Base-by-base conservation (phyloP, 805 yeast species). In the Kodamaea laetipori region DNA sequence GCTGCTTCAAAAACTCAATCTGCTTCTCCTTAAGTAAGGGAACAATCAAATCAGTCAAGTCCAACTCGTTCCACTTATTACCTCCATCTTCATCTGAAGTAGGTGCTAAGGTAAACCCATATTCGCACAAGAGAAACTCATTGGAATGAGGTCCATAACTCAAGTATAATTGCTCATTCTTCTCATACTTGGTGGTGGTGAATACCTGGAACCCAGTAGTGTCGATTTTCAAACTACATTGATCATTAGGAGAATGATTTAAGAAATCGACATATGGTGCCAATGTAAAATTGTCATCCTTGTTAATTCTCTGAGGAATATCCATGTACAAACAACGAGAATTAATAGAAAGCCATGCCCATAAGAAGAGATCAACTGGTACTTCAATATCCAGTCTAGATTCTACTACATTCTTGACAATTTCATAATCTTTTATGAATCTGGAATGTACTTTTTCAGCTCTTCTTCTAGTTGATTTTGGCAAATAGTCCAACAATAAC, bases 241-340 rank as follows among this genome's bases (percentile, higher is more conserved):
- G 82, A 32, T 73, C 77, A 4, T 74, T 72, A 28, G 68, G 53
- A 21, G 66, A 70, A 62, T 92, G 98, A 63, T 92, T 94, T 40
- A 92, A 67, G 59, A 87, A 86, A 66, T 92, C 99, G 17, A 90
- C 90, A 49, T 71, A 83, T 0, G 99, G 99, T 0, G 92, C 97
- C 78, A 92, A 67, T 1, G 98, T 88, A 67, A 92, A 82, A 59
- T 86, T 84, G 51, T 84, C 88, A 18, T 67, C 76, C 2, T 58
- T 57, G 12, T 69, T 65, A 44, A 75, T 73, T 26, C 76, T 73
- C 37, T 76, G 71, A 1, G 86, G 82, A 1, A 87, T 63, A 3
- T 77, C 74, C 82, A 84, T 82, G 60, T 89, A 90, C 4, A 92
- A 69, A 60, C 98, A 92, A 65, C 99, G 82, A 1, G 97, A 84